Evolutionary conservation across 148 eudicot genomes (phyloP).

Genomic region (Gaultheria prostrata): DNA sequence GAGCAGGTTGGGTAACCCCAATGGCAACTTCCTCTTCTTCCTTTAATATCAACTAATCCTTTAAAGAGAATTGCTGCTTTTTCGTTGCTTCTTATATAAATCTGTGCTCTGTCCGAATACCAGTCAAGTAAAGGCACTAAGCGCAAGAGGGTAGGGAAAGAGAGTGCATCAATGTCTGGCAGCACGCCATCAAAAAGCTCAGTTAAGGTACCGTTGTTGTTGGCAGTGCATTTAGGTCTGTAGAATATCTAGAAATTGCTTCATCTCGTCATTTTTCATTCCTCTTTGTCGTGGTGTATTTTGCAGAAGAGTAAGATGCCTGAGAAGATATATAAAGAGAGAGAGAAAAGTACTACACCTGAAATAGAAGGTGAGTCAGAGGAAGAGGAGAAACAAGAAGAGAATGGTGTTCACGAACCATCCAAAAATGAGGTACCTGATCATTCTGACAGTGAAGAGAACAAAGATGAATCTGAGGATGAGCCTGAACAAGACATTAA

Average conservation of each 20-base stretch:
- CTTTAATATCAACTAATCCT: neutral
- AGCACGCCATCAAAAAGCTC: conserved; percentile 55
- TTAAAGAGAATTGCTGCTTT: neutral
- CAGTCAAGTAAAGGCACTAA: conserved; percentile 68
- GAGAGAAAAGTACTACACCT: conserved; percentile 34
- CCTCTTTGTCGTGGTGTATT: conserved; percentile 12
- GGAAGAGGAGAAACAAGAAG: conserved; percentile 38
- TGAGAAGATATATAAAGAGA: conserved; percentile 36
- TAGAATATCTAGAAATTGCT: neutral
- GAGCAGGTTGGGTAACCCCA: conserved; percentile 58
- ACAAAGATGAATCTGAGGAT: conserved; percentile 31
- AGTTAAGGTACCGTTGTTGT: conserved; percentile 51
- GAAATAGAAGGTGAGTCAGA: conserved; percentile 59
- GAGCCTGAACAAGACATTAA: conserved; percentile 56
- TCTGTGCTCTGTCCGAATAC: conserved; percentile 14
- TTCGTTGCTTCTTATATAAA: neutral
- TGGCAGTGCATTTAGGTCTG: neutral
- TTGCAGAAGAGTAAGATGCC: conserved; percentile 46
- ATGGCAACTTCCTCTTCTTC: neutral
- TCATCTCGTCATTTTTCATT: neutral
- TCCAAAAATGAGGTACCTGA: conserved; percentile 61
- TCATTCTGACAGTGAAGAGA: conserved; percentile 40
- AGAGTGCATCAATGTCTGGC: conserved; percentile 40
- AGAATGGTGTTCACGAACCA: conserved; percentile 45
- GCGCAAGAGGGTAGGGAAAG: conserved; percentile 62